Percentiles rank a stretch among this genome's conserved stretches.
Conservation (phyloP, 192 early-diverging fungal genomes). For the Coemansia sp. region DNA sequence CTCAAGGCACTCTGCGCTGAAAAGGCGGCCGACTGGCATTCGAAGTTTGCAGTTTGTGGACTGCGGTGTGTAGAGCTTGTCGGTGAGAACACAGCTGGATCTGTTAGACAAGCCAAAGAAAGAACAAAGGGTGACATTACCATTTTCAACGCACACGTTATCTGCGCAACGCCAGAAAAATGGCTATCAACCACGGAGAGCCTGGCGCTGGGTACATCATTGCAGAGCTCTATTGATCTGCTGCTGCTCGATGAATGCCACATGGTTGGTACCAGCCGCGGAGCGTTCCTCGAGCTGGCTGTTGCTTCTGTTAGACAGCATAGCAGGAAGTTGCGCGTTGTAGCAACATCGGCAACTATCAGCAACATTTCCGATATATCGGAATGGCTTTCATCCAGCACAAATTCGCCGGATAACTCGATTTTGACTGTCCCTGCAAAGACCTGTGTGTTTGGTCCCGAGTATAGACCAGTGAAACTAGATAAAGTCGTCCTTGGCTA, state of each 20-base stretch:
- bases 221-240: conserved; percentile 36
- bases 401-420: background rate
- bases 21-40: conserved; percentile 60
- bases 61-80: conserved; percentile 55
- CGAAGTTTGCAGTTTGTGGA: conserved; percentile 46
- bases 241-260: conserved; percentile 74
- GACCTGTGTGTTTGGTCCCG: conserved; percentile 64
- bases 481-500: conserved; percentile 57
- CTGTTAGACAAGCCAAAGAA: background rate
- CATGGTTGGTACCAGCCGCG: conserved; percentile 60
- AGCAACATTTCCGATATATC: conserved; percentile 70
- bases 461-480: conserved; percentile 66
- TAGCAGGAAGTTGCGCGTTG: conserved; percentile 38
- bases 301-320: conserved; percentile 53
- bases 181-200: conserved; percentile 60
- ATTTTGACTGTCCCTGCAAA: conserved; percentile 15
- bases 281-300: conserved; percentile 65
- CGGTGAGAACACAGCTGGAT: conserved; percentile 35
- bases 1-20: conserved; percentile 67
- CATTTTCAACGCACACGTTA: conserved; percentile 43
- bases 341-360: conserved; percentile 70
- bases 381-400: conserved; percentile 57
- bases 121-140: no score
- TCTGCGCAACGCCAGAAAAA: conserved; percentile 71
- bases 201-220: conserved; percentile 10